phyloP scores from a whole-genome alignment of 202 grass and related monocot species.

The Schoenoplectus triqueter region DNA sequence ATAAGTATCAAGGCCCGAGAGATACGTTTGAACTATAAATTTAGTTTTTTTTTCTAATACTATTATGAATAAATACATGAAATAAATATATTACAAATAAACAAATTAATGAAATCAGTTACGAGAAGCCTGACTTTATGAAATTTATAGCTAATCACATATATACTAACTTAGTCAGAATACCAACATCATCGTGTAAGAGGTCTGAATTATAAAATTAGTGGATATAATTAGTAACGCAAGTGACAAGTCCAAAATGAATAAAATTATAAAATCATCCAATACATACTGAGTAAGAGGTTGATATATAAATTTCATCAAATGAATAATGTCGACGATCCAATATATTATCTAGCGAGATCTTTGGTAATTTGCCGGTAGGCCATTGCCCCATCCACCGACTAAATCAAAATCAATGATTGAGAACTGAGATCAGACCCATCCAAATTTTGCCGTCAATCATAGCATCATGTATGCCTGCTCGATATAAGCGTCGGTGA shows the following conservation, averaged over 20 bases:
- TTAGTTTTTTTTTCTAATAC: background rate
- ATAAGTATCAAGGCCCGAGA: too few relatives aligned
- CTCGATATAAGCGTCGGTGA: conserved; percentile 9
- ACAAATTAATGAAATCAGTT: too few relatives aligned
- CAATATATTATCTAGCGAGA: too few relatives aligned
- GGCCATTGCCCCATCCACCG: background rate
- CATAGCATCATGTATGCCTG: background rate
- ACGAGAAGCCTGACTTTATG: background rate
- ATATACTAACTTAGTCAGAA: background rate
- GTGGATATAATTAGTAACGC: too few relatives aligned
- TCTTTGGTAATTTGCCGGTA: too few relatives aligned
- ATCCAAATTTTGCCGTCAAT: conserved; percentile 21
- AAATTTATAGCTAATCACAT: background rate
- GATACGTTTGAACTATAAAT: background rate
- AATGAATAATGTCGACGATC: too few relatives aligned
- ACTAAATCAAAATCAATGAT: conserved; percentile 12
- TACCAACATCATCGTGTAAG: background rate
- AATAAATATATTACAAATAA: background rate
- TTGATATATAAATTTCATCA: too few relatives aligned
- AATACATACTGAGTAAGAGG: too few relatives aligned
- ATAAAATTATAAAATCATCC: background rate
- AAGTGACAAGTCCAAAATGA: background rate
- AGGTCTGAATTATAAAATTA: background rate
- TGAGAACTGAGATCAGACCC: background rate
- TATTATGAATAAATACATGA: background rate